phyloP scores from a whole-genome alignment of 208 protist species.

The Paratrypanosoma confusum region DNA sequence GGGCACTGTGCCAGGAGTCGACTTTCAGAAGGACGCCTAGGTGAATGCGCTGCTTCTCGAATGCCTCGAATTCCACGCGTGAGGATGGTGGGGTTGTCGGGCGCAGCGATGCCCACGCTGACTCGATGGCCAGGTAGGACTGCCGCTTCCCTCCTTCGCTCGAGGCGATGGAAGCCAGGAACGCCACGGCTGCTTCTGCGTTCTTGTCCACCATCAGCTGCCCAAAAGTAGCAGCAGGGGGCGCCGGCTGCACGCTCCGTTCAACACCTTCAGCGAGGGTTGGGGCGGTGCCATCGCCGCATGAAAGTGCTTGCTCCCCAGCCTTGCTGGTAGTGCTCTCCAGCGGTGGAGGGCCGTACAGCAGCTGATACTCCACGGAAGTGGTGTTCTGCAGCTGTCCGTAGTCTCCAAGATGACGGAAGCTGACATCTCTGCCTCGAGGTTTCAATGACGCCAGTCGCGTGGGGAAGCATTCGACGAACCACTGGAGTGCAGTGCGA shows the following conservation, averaged over 20 bases:
- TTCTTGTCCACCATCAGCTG: slow-evolving; percentile 22
- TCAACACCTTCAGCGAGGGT: no score
- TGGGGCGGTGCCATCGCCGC: neutral
- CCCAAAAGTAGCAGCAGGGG: slow-evolving; percentile 24
- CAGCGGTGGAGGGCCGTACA: slow-evolving; percentile 42
- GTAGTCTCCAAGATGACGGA: slow-evolving; percentile 80
- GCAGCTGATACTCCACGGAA: slow-evolving; percentile 64
- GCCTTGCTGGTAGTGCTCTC: neutral
- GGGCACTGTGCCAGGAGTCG: slow-evolving; percentile 77
- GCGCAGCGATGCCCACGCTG: slow-evolving; percentile 44
- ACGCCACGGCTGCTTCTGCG: slow-evolving; percentile 1
- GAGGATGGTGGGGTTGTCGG: slow-evolving; percentile 19
- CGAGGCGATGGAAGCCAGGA: neutral
- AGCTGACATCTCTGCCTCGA: slow-evolving; percentile 60
- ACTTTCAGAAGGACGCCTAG: slow-evolving; percentile 81
- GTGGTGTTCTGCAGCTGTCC: slow-evolving; percentile 50
- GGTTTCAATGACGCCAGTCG: slow-evolving; percentile 62
- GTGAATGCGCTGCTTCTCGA: slow-evolving; percentile 54
- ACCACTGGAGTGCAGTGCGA: slow-evolving; percentile 76
- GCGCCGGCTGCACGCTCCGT: neutral
- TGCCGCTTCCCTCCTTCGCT: slow-evolving; percentile 1
- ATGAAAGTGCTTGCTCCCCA: neutral
- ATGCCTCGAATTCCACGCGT: slow-evolving; percentile 44
- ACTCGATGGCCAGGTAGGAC: no score
- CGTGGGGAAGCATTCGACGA: slow-evolving; percentile 56